A percentile compares a stretch with the other conserved stretches of the same genome.
phyloP scores from a whole-genome alignment of 2,329 filamentous ascomycete species.

The Talaromyces sp. region DNA sequence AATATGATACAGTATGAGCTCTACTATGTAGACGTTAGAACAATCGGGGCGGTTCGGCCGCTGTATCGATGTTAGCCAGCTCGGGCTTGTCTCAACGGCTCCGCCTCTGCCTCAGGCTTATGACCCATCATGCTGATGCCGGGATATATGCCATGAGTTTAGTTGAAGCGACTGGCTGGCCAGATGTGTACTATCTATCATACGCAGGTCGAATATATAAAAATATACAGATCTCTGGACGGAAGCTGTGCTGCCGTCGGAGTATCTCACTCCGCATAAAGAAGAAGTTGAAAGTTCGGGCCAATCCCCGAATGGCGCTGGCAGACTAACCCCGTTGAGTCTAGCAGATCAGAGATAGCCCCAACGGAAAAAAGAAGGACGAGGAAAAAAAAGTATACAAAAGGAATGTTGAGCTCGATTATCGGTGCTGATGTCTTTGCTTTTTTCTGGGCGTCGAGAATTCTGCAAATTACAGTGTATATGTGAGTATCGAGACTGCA shows the following conservation, averaged over 20 bases:
- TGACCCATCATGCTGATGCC: background rate
- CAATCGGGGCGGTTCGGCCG: conserved; percentile 2
- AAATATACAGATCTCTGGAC: background rate
- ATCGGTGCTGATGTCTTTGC: background rate
- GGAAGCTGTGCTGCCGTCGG: background rate
- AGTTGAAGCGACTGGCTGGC: background rate
- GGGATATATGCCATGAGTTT: background rate
- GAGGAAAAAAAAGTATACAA: background rate
- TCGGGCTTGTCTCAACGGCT: background rate
- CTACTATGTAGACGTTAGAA: conserved; percentile 10
- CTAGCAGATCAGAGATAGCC: background rate
- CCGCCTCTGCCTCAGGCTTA: background rate
- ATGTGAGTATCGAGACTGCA: background rate
- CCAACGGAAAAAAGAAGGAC: background rate
- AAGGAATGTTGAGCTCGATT: conserved; percentile 2
- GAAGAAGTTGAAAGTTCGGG: background rate
- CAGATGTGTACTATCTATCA: background rate
- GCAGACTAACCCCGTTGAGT: background rate
- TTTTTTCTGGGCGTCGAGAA: background rate
- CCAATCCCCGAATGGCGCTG: background rate
- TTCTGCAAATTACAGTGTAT: conserved; percentile 5
- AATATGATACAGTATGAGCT: background rate
- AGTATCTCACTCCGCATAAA: conserved; percentile 3
- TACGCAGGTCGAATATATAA: background rate
- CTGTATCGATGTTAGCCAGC: background rate